Percentiles rank a stretch among this genome's conserved stretches.
phyloP scores from a whole-genome alignment of 192 early-diverging fungal species.

The Rhizophagus clarus region DNA sequence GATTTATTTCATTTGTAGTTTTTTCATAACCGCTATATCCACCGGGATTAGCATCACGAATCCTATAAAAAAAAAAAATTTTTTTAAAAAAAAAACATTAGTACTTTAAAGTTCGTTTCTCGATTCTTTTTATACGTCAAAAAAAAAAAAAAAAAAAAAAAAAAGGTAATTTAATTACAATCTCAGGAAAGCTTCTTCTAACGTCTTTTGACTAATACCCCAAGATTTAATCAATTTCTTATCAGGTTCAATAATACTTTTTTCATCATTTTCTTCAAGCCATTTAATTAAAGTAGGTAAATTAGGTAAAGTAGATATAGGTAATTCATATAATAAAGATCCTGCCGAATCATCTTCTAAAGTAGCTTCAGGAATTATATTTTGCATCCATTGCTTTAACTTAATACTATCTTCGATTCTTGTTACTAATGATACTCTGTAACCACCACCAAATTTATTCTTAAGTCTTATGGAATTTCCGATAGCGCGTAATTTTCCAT shows the following conservation, averaged over 20 bases:
- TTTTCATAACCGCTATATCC: conserved; percentile 49
- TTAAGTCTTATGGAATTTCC: conserved; percentile 68
- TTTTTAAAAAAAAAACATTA: not conserved
- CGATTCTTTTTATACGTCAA: no score
- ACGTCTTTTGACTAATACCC: conserved; percentile 66
- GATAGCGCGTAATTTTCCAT: conserved; percentile 61
- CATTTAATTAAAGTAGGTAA: conserved; percentile 62
- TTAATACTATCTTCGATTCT: conserved; percentile 46
- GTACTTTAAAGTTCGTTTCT: not conserved
- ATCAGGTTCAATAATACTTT: conserved; percentile 14
- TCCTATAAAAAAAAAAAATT: conserved; percentile 21
- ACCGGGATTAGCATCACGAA: conserved; percentile 46
- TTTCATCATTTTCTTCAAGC: conserved; percentile 46
- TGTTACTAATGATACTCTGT: conserved; percentile 67
- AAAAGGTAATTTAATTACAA: conserved; percentile 25
- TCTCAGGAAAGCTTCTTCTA: conserved; percentile 75
- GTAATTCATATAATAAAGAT: conserved; percentile 69
- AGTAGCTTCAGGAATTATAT: conserved; percentile 49
- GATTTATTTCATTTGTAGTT: not conserved
- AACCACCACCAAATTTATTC: conserved; percentile 74
- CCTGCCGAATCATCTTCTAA: conserved; percentile 75
- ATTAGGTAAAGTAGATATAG: conserved; percentile 40
- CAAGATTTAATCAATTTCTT: conserved; percentile 54
- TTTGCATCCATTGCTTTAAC: conserved; percentile 52
- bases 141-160: not conserved